phyloP scores from a whole-genome alignment of 331 rosid species.

The Saraca asoca region DNA sequence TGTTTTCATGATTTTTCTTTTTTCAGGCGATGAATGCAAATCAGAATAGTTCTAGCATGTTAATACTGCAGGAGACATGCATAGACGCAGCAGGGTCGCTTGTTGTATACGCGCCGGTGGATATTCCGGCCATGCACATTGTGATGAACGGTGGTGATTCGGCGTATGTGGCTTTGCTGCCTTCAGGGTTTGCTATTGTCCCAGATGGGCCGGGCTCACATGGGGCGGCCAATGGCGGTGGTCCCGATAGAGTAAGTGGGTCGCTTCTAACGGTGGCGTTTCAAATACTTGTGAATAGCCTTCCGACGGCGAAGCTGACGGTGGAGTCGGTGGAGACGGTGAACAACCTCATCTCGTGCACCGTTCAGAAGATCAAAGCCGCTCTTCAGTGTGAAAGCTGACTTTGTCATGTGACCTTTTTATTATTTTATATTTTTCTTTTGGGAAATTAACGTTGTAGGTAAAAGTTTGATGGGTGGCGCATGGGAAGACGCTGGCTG shows the following conservation, averaged over 20 bases:
- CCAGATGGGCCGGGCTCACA: constrained; percentile 65
- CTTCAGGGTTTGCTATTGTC: constrained; percentile 73
- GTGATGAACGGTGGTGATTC: constrained; percentile 98
- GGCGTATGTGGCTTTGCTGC: constrained; percentile 83
- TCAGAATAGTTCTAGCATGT: constrained; percentile 75
- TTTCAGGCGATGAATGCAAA: constrained; percentile 73
- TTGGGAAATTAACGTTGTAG: background rate
- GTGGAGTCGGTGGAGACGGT: constrained; percentile 97
- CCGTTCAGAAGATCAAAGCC: constrained; percentile 84
- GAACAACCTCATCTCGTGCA: constrained; percentile 83
- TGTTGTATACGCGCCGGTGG: constrained; percentile 98
- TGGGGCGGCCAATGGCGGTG: constrained; percentile 26
- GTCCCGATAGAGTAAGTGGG: constrained; percentile 43
- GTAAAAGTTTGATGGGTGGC: background rate
- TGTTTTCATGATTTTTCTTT: background rate
- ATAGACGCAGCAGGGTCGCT: constrained; percentile 87
- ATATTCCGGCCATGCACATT: constrained; percentile 85
- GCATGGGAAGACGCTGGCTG: no score
- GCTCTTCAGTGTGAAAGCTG: constrained; percentile 70
- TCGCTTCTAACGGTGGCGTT: constrained; percentile 84
- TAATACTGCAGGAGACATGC: constrained; percentile 87
- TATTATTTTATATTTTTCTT: background rate
- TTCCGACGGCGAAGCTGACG: constrained; percentile 85
- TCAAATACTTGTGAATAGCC: constrained; percentile 84
- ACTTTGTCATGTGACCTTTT: constrained; percentile 23